A percentile compares a stretch with the other conserved stretches of the same genome.
Conservation (phyloP, 179 eudicot genomes). For the Spergularia azorica region DNA sequence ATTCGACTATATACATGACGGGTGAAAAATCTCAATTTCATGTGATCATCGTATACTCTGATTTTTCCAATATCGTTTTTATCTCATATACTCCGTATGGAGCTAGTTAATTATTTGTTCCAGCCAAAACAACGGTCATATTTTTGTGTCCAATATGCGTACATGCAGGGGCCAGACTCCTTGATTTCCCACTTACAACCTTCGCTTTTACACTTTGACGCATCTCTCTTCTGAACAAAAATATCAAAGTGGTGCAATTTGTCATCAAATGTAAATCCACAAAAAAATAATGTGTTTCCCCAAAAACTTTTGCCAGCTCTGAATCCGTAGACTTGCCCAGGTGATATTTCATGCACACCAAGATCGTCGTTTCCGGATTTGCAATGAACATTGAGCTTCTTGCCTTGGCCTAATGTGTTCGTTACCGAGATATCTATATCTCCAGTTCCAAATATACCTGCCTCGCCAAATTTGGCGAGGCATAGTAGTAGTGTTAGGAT, state of each 20-base stretch:
- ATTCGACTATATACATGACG: no score
- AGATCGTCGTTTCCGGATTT: constrained; percentile 23
- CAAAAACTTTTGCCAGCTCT: background rate
- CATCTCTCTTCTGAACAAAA: background rate
- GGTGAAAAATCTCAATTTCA: no score
- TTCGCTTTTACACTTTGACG: background rate
- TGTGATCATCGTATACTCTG: no score
- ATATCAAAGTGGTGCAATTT: constrained; percentile 24
- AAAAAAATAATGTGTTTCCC: background rate
- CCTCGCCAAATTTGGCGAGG: background rate
- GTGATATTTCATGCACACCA: background rate
- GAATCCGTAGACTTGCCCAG: background rate
- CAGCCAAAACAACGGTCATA: no score
- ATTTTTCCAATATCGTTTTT: no score
- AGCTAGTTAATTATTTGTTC: no score
- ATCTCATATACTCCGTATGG: no score
- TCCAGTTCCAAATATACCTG: background rate
- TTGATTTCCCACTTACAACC: constrained; percentile 2
- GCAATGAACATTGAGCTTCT: constrained; percentile 7
- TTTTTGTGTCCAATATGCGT: background rate
- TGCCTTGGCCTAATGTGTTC: background rate
- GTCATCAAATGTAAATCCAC: constrained; percentile 12
- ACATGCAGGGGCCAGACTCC: background rate
- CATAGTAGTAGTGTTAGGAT: background rate
- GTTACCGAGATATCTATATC: background rate